phyloP scores from a whole-genome alignment of 768 basidiomycete genomes.

The Lentinula lateritia region DNA sequence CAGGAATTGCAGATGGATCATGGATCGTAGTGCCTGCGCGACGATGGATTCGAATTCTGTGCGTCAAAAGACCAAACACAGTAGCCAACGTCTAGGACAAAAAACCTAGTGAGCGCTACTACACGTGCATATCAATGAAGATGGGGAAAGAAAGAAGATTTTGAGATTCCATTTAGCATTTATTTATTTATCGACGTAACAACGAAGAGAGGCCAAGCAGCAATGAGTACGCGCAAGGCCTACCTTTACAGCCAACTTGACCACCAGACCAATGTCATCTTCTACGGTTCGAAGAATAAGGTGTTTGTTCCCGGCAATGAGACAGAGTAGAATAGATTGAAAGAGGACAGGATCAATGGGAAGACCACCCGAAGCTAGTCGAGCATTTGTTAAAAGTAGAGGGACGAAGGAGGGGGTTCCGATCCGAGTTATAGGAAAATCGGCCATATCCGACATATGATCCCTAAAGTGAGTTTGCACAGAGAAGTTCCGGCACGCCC shows the following conservation, averaged over 20 bases:
- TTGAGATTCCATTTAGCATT: no score
- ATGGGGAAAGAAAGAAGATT: background rate
- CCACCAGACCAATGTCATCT: conserved; percentile 57
- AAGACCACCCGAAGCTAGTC: conserved; percentile 30
- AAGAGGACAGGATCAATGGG: conserved; percentile 60
- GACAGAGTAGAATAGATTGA: conserved; percentile 60
- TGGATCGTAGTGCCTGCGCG: background rate
- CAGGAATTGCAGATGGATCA: conserved; percentile 8
- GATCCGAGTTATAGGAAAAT: conserved; percentile 23
- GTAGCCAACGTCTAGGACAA: conserved; percentile 48
- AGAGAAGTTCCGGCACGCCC: background rate
- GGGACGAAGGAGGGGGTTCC: conserved; percentile 48
- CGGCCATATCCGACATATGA: conserved; percentile 9
- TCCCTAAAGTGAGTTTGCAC: background rate
- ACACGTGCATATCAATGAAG: background rate
- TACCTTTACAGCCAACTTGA: conserved; percentile 56
- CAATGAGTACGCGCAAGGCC: conserved; percentile 7
- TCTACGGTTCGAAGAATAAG: conserved; percentile 60
- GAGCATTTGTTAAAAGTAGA: conserved; percentile 41
- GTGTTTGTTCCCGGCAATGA: conserved; percentile 58
- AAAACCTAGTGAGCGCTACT: background rate
- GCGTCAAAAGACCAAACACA: conserved; percentile 48
- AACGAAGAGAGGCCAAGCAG: background rate
- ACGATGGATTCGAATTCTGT: conserved; percentile 4
- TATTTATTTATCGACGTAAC: no score